phyloP scores from a whole-genome alignment of 768 basidiomycete species.

The Tricholoma bakamatsutake region DNA sequence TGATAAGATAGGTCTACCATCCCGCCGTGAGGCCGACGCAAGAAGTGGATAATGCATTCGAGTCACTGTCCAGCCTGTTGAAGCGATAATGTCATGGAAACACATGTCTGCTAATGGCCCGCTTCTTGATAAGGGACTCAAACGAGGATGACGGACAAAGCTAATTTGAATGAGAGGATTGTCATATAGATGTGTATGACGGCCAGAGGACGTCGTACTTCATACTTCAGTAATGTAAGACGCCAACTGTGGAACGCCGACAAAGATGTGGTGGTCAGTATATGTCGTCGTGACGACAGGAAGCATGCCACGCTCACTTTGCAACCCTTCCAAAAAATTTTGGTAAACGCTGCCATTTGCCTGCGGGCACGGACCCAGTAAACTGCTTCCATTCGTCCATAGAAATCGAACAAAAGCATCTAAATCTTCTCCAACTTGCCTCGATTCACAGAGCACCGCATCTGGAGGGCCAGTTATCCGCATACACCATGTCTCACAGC shows the following conservation, averaged over 20 bases:
- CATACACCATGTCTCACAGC: conserved; percentile 28
- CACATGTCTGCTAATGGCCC: neutral
- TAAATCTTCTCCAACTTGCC: conserved; percentile 26
- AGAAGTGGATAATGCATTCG: neutral
- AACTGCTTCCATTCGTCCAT: conserved; percentile 27
- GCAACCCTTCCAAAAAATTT: neutral
- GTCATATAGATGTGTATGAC: neutral
- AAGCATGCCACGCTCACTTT: neutral
- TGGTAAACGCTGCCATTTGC: neutral
- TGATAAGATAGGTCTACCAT: neutral
- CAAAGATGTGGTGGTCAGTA: neutral
- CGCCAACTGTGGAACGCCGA: neutral
- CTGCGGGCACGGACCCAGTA: neutral
- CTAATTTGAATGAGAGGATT: neutral
- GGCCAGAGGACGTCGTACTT: neutral
- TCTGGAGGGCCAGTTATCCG: conserved; percentile 23
- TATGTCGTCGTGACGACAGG: neutral
- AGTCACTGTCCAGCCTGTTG: neutral
- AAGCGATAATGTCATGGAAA: neutral
- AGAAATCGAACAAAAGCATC: conserved; percentile 22
- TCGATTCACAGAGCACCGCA: conserved; percentile 21
- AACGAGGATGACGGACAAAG: neutral
- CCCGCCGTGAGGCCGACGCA: neutral
- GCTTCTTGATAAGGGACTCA: neutral
- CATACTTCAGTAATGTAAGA: neutral